A percentile compares a stretch with the other conserved stretches of the same genome.
Conservation (phyloP, 1,284 basidiomycete genomes). For the Butyriboletus regius region DNA sequence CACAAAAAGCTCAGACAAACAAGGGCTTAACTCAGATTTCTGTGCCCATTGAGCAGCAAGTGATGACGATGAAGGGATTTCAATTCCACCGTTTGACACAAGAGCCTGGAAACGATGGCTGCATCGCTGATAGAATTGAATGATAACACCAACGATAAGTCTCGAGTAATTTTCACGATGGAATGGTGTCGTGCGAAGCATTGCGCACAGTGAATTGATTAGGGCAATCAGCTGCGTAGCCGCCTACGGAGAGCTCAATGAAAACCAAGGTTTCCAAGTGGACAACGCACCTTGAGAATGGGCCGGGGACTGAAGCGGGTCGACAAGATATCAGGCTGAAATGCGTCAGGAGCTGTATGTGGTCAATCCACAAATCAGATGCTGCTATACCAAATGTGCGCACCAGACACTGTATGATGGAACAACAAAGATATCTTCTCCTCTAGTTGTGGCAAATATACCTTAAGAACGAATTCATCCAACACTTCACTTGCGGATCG, state of each 20-base stretch:
- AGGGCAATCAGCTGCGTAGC: slow-evolving; percentile 81
- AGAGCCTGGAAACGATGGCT: slow-evolving; percentile 79
- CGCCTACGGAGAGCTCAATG: slow-evolving; percentile 43
- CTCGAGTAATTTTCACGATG: slow-evolving; percentile 90
- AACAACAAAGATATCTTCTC: slow-evolving; percentile 88
- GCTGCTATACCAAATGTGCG: slow-evolving; percentile 13
- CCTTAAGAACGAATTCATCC: slow-evolving; percentile 89
- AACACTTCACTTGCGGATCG: slow-evolving; percentile 69
- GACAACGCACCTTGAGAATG: slow-evolving; percentile 62
- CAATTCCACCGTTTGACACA: slow-evolving; percentile 43
- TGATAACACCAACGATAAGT: slow-evolving; percentile 90
- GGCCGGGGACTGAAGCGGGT: slow-evolving; percentile 59
- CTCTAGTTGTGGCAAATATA: slow-evolving; percentile 91
- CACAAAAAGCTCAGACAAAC: slow-evolving; percentile 57
- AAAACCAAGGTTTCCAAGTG: background rate
- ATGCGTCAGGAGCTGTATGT: slow-evolving; percentile 68
- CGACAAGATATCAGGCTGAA: slow-evolving; percentile 68
- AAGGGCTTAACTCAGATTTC: slow-evolving; percentile 66
- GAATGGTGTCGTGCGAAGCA: slow-evolving; percentile 92
- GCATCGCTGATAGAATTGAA: slow-evolving; percentile 93
- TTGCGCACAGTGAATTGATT: slow-evolving; percentile 85
- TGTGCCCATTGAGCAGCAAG: slow-evolving; percentile 86
- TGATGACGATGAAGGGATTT: slow-evolving; percentile 41
- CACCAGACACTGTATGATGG: slow-evolving; percentile 77
- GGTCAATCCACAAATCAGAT: slow-evolving; percentile 6